Evolutionary conservation across 169 alveolate genomes (phyloP), one percentile per base, ranked within the genome.

Genomic region (Cryptosporidium felis): DNA sequence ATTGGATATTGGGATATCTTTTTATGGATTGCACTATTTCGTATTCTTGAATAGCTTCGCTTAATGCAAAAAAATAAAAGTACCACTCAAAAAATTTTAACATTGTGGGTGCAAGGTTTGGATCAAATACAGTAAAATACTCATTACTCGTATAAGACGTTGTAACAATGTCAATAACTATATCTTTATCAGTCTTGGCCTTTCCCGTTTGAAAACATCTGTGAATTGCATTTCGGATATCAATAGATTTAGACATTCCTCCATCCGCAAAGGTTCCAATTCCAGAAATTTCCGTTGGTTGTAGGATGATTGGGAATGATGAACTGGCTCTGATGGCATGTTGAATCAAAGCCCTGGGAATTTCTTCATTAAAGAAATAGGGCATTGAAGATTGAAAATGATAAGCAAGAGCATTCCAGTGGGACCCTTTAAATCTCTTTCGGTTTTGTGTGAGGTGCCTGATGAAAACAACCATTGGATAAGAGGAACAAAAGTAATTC

Each of bases 181-280:
- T 30, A 74, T 74, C 85, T 9, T 74, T 74, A 34, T 74, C 85
- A 30, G 74, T 34, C 28, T 74, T 51, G 0, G 85, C 85, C 41
- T 56, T 74, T 9, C 85, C 85, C 1, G 60, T 18, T 53, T 53
- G 56, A 6, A 74, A 74, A 56, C 85, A 74, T 56, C 85, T 74
- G 28, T 74, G 63, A 5, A 74, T 38, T 4, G 74, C 66, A 2
- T 38, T 16, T 14, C 26, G 53, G 5, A 74, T 3, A 21, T 74
- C 66, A 34, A 74, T 49, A 1, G 67, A 18, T 41, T 32, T 74
- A 2, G 36, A 18, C 10, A 74, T 32, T 10, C 49, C 63, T 51
- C 85, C 85, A 36, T 74, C 85, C 18, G 74, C 74, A 56, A 74
- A 74, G n/a, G 42, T 12, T 38, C 85, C 85, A 30, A 74, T 10